Percentiles rank a stretch among this genome's conserved stretches.
These are phyloP conservation scores for Striga hermonthica DNA, from an alignment of 305 asterid genomes.

Conservation along the genomic window DNA sequence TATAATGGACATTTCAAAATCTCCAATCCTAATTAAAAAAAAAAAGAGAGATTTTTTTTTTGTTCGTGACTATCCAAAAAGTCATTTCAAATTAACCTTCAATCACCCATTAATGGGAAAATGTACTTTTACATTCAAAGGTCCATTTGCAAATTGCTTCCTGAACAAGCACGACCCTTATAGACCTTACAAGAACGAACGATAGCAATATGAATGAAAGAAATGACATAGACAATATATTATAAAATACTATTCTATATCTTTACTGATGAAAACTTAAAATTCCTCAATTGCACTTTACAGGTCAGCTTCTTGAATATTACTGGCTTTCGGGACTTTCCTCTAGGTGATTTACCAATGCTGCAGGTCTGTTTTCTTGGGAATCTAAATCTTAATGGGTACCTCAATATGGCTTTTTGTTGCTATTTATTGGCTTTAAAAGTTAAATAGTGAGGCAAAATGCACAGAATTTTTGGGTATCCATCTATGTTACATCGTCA, in stretches of 20 bases:
- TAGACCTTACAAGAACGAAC: not conserved
- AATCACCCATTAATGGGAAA: too few relatives aligned
- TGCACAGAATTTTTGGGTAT: not conserved
- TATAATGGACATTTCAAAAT: too few relatives aligned
- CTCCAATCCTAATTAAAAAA: too few relatives aligned
- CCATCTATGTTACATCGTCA: not conserved
- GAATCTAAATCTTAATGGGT: not conserved
- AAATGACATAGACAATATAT: not conserved
- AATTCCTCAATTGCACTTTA: constrained; percentile 26
- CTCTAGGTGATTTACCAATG: constrained; percentile 95
- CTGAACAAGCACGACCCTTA: not conserved
- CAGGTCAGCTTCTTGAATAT: constrained; percentile 93
- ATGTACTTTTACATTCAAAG: too few relatives aligned
- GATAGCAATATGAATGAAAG: not conserved
- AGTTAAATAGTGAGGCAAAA: not conserved
- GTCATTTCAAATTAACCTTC: too few relatives aligned
- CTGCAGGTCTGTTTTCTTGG: constrained; percentile 57
- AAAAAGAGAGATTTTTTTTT: too few relatives aligned
- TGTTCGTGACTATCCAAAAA: too few relatives aligned
- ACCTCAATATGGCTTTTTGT: constrained; percentile 17
- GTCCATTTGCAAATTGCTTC: too few relatives aligned
- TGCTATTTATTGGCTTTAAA: constrained; percentile 6
- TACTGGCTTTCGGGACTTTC: constrained; percentile 95
- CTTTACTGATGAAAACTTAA: constrained; percentile 6
- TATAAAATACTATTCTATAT: not conserved